phyloP scores from a whole-genome alignment of 768 basidiomycete species.

The Galerina sulciceps region DNA sequence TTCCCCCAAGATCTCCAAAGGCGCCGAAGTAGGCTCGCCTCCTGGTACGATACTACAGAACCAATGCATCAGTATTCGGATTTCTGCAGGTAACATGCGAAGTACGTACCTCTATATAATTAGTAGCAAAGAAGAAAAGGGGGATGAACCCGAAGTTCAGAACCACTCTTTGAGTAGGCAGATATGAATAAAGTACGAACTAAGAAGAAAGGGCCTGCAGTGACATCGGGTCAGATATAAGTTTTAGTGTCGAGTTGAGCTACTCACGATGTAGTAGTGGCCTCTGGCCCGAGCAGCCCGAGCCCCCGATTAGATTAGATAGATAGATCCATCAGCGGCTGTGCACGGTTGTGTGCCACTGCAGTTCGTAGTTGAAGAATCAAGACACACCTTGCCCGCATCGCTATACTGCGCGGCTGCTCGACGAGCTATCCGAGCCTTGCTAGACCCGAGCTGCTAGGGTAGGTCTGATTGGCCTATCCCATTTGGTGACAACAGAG shows the following conservation, averaged over 20 bases:
- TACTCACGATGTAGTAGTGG: too few species aligned
- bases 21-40: not conserved
- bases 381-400: too few species aligned
- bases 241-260: not conserved
- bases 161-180: not conserved
- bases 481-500: too few species aligned
- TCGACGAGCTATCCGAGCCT: too few species aligned
- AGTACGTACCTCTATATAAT: not conserved
- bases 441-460: too few species aligned
- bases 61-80: not conserved
- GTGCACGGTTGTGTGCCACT: too few species aligned
- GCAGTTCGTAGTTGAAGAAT: too few species aligned
- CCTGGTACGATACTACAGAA: not conserved
- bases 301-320: too few species aligned
- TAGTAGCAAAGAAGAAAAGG: not conserved
- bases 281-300: too few species aligned
- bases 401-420: too few species aligned
- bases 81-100: not conserved
- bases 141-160: not conserved
- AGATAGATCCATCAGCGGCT: too few species aligned
- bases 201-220: conserved; percentile 4
- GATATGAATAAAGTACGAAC: not conserved
- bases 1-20: not conserved
- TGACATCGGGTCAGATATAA: not conserved
- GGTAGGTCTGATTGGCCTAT: too few species aligned